These are phyloP conservation scores for maize (Zea mays) DNA, from an alignment of 176 grass and related monocot genomes.

Conservation along the genomic window Zm-B73-REFERENCE-NAM-5.0 NC_050104.1:133303501-133304000, in stretches of 20 bases:
- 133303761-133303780: too few relatives aligned
- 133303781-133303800: too few relatives aligned
- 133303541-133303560: background rate
- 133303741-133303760: too few relatives aligned
- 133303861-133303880: background rate
- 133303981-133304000: background rate
- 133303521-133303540: conserved; percentile 2
- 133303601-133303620: too few relatives aligned
- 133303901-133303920: background rate
- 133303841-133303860: background rate
- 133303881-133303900: background rate
- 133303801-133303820: too few relatives aligned
- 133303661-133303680: too few relatives aligned
- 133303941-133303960: background rate
- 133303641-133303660: too few relatives aligned
- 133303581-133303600: background rate
- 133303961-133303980: background rate
- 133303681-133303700: too few relatives aligned
- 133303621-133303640: too few relatives aligned
- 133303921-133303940: background rate
- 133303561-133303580: background rate
- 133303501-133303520: background rate
- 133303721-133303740: too few relatives aligned
- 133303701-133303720: too few relatives aligned
- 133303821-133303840: background rate